Base-by-base conservation (phyloP, 768 basidiomycete genomes). In the Erythrobasidium yunnanense region DNA sequence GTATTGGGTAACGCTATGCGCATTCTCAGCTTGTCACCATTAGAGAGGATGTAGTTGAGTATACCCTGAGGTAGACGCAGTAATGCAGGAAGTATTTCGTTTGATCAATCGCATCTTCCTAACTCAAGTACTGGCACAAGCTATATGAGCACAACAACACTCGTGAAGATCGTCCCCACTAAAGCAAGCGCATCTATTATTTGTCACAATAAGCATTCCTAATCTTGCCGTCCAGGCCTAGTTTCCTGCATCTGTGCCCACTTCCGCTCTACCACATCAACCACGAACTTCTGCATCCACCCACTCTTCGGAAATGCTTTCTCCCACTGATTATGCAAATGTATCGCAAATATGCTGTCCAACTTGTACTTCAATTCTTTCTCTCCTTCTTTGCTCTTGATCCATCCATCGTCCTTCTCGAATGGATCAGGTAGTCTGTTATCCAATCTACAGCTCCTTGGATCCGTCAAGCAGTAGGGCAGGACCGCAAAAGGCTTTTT, bases 241-340 rank as follows among this genome's bases (percentile, higher is more conserved):
- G n/a, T n/a, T n/a, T n/a, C n/a, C n/a, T n/a, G n/a, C n/a, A 42
- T 42, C 38, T 42, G 38, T n/a, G 38, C 42, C 45, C 56, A 66
- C 6, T 45, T 27, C 13, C 20, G 29, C 25, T 66, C 65, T 17
- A 69, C 56, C 18, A 49, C 25, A 27, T 66, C 62, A 74, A 92
- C 75, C 69, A 97, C 76, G 70, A 95, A 71, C 71, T 87, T 79
- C 65, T 88, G 84, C 4, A 99, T 84, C 92, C 92, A 96, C 0
- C 93, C 93, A 1, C 78, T 82, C 18, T 75, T 73, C 0, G 93
- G 91, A 74, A 87, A 97, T 54, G 77, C 76, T 79, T 90, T 95
- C 56, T 86, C 82, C 92, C 93, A 97, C 76, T 90, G 90, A 76
- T 96, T 95, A 75, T 97, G 93, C 71, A 97, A 74, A 77, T 96